Conservation (phyloP, 805 yeast species). For the Metschnikowia borealis region DNA sequence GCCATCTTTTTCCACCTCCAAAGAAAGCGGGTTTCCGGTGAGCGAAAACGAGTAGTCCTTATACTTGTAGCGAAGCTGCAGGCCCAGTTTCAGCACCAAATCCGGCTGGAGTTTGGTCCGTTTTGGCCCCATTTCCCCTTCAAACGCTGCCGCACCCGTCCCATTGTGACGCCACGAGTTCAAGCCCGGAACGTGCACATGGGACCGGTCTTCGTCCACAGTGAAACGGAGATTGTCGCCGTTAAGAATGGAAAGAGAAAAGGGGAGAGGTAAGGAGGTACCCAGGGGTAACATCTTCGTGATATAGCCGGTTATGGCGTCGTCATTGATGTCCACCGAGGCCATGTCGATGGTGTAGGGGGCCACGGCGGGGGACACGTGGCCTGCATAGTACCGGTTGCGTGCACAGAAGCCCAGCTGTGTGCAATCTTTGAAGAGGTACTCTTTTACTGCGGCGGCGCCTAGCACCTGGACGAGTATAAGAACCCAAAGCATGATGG, state of each 20-base stretch:
- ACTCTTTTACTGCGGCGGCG: constrained; percentile 47
- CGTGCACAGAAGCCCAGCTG: constrained; percentile 83
- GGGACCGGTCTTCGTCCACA: constrained; percentile 58
- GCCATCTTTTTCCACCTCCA: constrained; percentile 46
- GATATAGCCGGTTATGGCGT: constrained; percentile 44
- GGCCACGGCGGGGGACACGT: constrained; percentile 10
- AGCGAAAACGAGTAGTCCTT: constrained; percentile 47
- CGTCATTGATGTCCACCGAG: constrained; percentile 17
- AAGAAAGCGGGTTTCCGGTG: constrained; percentile 44
- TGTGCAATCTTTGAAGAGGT: constrained; percentile 71
- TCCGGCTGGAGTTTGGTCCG: neutral
- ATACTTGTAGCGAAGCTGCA: constrained; percentile 23
- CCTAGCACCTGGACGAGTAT: neutral
- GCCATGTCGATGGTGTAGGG: constrained; percentile 24
- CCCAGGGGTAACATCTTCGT: constrained; percentile 34
- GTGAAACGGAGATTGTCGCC: constrained; percentile 58
- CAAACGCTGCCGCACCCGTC: constrained; percentile 26
- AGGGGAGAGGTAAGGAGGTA: constrained; percentile 42
- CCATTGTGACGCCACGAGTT: constrained; percentile 53
- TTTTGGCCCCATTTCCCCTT: neutral
- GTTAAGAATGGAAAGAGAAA: constrained; percentile 52
- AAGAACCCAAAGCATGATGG: neutral
- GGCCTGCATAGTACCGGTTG: constrained; percentile 61
- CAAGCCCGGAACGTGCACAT: constrained; percentile 16
- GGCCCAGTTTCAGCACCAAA: constrained; percentile 1